phyloP scores from a whole-genome alignment of 257 asterid genomes.

The Solanum chiquidenum region DNA sequence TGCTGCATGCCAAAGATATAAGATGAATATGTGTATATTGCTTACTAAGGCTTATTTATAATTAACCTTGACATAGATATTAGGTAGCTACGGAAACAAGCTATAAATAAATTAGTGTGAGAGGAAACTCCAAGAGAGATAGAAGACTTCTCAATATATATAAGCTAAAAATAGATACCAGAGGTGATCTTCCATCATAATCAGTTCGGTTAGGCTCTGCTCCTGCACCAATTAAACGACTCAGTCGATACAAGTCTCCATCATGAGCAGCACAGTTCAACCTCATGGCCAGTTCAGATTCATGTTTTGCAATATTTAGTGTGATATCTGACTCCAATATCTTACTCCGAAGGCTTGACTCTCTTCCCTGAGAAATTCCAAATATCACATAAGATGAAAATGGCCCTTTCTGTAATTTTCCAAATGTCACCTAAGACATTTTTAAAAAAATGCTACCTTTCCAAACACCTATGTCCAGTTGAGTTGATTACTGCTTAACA shows the following conservation, averaged over 20 bases:
- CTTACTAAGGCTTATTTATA: neutral
- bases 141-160: neutral
- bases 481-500: neutral
- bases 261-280: slow-evolving; percentile 60
- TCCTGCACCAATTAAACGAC: slow-evolving; percentile 43
- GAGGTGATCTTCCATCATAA: slow-evolving; percentile 54
- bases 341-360: slow-evolving; percentile 21
- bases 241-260: slow-evolving; percentile 46
- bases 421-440: neutral
- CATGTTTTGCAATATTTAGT: slow-evolving; percentile 42
- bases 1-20: neutral
- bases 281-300: slow-evolving; percentile 52
- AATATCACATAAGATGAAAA: neutral
- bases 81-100: neutral
- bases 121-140: neutral
- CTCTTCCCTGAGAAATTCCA: slow-evolving; percentile 39
- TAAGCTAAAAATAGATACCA: slow-evolving; percentile 28
- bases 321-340: slow-evolving; percentile 38
- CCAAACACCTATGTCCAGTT: neutral
- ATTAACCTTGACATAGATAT: neutral
- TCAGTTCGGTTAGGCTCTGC: slow-evolving; percentile 49
- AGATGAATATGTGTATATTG: neutral
- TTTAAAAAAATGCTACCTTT: neutral
- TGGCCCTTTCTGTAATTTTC: neutral
- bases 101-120: neutral